Conservation (phyloP, 2,329 filamentous ascomycete species). For the Westerdykella sp. region DNA sequence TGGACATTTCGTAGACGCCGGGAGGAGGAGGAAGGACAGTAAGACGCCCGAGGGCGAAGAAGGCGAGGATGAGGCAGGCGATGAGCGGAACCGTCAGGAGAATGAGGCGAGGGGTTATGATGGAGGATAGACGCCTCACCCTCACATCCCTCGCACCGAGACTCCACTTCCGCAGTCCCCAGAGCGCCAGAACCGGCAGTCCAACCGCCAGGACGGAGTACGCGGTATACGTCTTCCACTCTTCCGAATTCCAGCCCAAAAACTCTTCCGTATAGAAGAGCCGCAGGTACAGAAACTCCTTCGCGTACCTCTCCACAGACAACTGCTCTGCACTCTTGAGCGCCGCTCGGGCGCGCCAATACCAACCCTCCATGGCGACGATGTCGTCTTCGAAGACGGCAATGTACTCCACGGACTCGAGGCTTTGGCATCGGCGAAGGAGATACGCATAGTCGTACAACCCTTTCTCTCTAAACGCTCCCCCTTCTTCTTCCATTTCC, state of each 20-base stretch:
- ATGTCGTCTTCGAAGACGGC: constrained; percentile 45
- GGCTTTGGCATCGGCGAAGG: constrained; percentile 36
- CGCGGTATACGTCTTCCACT: constrained; percentile 32
- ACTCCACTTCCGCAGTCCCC: too few relatives aligned
- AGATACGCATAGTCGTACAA: constrained; percentile 43
- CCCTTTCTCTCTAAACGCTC: constrained; percentile 36
- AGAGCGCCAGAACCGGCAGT: too few relatives aligned
- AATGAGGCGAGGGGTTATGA: constrained; percentile 12
- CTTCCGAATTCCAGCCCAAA: constrained; percentile 42
- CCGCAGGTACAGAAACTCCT: constrained; percentile 40
- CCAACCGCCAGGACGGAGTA: too few relatives aligned
- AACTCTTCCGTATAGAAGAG: constrained; percentile 45
- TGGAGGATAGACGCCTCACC: too few relatives aligned
- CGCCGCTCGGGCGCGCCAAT: constrained; percentile 36
- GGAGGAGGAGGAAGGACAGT: constrained; percentile 33
- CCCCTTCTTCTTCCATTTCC: constrained; percentile 24
- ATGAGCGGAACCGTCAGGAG: constrained; percentile 8
- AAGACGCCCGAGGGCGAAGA: constrained; percentile 38
- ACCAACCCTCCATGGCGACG: constrained; percentile 45
- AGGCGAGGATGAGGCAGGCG: constrained; percentile 29
- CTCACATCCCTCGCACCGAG: too few relatives aligned
- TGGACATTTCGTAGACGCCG: constrained; percentile 38
- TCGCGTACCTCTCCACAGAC: constrained; percentile 15
- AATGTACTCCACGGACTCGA: constrained; percentile 35
- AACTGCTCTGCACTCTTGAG: constrained; percentile 31